Base-by-base conservation (phyloP, 306 rosid genomes). In the Citrullus amarus region DNA sequence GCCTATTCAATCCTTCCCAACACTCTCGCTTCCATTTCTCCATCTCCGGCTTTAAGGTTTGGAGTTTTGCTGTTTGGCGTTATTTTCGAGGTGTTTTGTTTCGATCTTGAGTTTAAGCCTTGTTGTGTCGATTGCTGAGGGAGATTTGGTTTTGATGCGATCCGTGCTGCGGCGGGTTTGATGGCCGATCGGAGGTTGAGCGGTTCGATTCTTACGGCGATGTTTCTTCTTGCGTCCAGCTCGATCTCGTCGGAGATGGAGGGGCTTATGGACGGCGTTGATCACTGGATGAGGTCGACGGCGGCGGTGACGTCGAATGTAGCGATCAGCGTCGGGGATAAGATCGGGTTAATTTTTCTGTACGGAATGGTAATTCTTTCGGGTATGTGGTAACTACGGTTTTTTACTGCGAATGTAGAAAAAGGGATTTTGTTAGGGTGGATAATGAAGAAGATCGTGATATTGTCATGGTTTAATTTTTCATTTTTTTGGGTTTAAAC, bases 121-220 rank as follows among this genome's bases (percentile, higher is more conserved):
- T 4, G 96, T 93, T 20, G 90, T 88, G 0, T 91, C 98, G 44
- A 82, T 91, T 55, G 86, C 85, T 0, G 98, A 93, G 72, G 98
- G 34, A 84, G 80, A 30, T 80, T 76, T 73, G 98, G 96, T 0
- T 86, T 83, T 86, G 91, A 90, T 0, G 96, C 98, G 9, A 81
- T 91, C 32, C 82, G 83, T 72, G 74, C 59, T 12, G 98, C 90
- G 9, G 84, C 81, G 59, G 80, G n/a, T 1, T 18, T 92, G 36
- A 89, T 93, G 87, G 83, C 67, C 41, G 97, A 89, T 0, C 79
- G 78, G 50, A 81, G 88, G 82, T 1, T 79, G 0, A 81, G 88
- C 77, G 98, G 90, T 68, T 90, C 90, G 87, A 71, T 67, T 2
- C 18, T 93, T 39, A 82, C 97, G 79, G 94, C 91, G 17, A 0